Evolutionary conservation across 805 yeast species (phyloP), one percentile per base, ranked within the genome.

Genomic region (Hanseniaspora meyeri): DNA sequence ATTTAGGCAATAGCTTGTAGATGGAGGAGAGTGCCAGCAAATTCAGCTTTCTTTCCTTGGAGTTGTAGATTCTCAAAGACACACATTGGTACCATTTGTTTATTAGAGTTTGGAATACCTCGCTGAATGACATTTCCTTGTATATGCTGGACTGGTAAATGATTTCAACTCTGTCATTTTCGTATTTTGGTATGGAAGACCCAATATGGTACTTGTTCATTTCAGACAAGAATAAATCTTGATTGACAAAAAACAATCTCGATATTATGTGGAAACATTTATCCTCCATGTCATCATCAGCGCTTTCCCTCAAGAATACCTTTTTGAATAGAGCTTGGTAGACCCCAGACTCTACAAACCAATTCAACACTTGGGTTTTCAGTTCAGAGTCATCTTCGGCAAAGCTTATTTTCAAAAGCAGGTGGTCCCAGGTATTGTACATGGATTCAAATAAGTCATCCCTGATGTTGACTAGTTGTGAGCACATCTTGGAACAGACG

Each of bases 1-100:
- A 61, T 68, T n/a, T 64, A 60, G 49, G 51, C 29, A 70, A 60
- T 14, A 71, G 62, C 1, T 65, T 61, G 12, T 79, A 61, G 51
- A 85, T 62, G 11, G 82, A 69, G 3, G 83, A 70, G 9, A 85
- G 66, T 0, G 87, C 93, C 58, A 87, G 66, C 3, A 82, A 70
- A 60, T 78, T 80, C 53, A 83, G 70, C 67, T 91, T 91, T 59
- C 85, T 80, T 61, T 81, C 79, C 58, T 87, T 75, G 0, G 95
- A 90, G 62, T 83, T 88, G 43, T 84, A 85, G 57, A 86, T 77
- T 58, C 79, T 78, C 32, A 72, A 70, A 59, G 76, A 66, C 73
- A 80, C 39, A 17, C 57, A 77, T 29, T 73, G 70, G 43, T 73
- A 68, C 72, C 77, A 74, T 16, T 67, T 62, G 4, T 67, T 61